Evolutionary conservation across 1,284 basidiomycete genomes (phyloP).

Genomic region (Leccinum subspadiceum): DNA sequence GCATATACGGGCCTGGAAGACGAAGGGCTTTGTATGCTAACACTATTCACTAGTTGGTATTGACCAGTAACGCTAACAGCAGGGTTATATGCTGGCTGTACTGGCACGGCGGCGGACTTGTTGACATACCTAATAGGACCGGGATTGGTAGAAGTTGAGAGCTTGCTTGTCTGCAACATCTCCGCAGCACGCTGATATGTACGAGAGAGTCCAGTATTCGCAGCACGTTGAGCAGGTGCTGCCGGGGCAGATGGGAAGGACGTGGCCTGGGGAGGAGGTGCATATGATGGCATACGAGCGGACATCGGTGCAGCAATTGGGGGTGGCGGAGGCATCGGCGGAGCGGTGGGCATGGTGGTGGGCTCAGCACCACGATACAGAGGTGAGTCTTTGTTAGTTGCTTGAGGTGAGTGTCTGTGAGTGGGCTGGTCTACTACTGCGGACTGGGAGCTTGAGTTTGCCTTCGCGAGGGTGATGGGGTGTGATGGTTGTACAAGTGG

Average conservation of each 20-base stretch:
- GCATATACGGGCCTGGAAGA: slow-evolving; percentile 11
- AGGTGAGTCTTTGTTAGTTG: slow-evolving; percentile 21
- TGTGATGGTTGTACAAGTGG: slow-evolving; percentile 5
- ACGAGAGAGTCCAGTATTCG: slow-evolving; percentile 19
- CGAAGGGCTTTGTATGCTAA: slow-evolving; percentile 7
- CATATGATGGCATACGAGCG: slow-evolving; percentile 23
- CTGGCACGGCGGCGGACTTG: slow-evolving; percentile 10
- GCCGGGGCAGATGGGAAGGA: slow-evolving; percentile 8
- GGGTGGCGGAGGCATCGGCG: slow-evolving; percentile 24
- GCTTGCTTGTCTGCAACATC: slow-evolving; percentile 23
- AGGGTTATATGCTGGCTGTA: slow-evolving; percentile 6
- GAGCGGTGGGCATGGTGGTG: slow-evolving; percentile 3
- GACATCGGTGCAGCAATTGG: slow-evolving; percentile 2
- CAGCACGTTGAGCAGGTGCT: slow-evolving; percentile 17
- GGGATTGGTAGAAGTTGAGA: slow-evolving; percentile 5
- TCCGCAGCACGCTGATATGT: slow-evolving; percentile 24
- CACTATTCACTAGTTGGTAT: slow-evolving; percentile 12
- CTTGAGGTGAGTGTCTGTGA: slow-evolving; percentile 24
- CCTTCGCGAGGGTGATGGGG: slow-evolving; percentile 1
- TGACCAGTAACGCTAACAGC: slow-evolving; percentile 1
- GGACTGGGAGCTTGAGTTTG: slow-evolving; percentile 7
- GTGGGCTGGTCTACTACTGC: slow-evolving; percentile 10
- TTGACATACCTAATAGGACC: slow-evolving; percentile 2
- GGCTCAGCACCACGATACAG: slow-evolving; percentile 15
- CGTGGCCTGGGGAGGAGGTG: slow-evolving; percentile 23